phyloP scores from a whole-genome alignment of 148 eudicot species.

The Amaranthus cruentus region DNA sequence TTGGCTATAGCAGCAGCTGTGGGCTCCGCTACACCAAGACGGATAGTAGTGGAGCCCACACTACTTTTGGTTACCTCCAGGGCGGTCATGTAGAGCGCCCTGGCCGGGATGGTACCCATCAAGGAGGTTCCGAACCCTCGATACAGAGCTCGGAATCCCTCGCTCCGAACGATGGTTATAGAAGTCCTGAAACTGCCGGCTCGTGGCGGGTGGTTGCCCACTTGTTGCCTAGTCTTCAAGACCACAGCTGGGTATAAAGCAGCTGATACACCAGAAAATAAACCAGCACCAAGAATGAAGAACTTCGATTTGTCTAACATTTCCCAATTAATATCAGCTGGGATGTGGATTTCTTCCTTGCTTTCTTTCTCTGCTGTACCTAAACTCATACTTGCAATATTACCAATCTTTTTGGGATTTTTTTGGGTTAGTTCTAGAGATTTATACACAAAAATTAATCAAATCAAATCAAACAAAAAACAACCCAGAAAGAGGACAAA shows the following conservation, averaged over 20 bases:
- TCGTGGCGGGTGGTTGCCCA: slow-evolving; percentile 30
- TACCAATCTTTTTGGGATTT: not conserved
- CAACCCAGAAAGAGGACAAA: slow-evolving; percentile 2
- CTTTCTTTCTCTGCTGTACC: slow-evolving; percentile 63
- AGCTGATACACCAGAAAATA: slow-evolving; percentile 81
- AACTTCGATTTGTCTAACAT: slow-evolving; percentile 86
- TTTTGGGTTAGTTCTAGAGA: not conserved
- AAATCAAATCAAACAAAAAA: not conserved
- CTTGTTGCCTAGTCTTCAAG: slow-evolving; percentile 84
- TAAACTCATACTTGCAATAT: slow-evolving; percentile 65
- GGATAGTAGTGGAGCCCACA: slow-evolving; percentile 50
- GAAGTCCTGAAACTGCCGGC: slow-evolving; percentile 45
- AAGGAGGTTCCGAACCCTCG: slow-evolving; percentile 83
- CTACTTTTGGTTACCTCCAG: slow-evolving; percentile 77
- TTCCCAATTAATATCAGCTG: slow-evolving; percentile 88
- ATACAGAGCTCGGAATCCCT: slow-evolving; percentile 62
- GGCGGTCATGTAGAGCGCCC: slow-evolving; percentile 81
- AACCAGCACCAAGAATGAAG: slow-evolving; percentile 75
- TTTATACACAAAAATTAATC: slow-evolving; percentile 3
- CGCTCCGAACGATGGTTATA: slow-evolving; percentile 30
- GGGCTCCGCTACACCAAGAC: slow-evolving; percentile 52
- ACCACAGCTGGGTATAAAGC: slow-evolving; percentile 74
- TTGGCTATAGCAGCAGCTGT: slow-evolving; percentile 62
- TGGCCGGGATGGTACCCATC: slow-evolving; percentile 78
- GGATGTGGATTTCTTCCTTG: slow-evolving; percentile 57